Percentiles rank a stretch among this genome's conserved stretches.
These are phyloP conservation scores for Phaeophleospora eucalypticola DNA, from an alignment of 2,329 filamentous ascomycete genomes.

Conservation along the genomic window DNA sequence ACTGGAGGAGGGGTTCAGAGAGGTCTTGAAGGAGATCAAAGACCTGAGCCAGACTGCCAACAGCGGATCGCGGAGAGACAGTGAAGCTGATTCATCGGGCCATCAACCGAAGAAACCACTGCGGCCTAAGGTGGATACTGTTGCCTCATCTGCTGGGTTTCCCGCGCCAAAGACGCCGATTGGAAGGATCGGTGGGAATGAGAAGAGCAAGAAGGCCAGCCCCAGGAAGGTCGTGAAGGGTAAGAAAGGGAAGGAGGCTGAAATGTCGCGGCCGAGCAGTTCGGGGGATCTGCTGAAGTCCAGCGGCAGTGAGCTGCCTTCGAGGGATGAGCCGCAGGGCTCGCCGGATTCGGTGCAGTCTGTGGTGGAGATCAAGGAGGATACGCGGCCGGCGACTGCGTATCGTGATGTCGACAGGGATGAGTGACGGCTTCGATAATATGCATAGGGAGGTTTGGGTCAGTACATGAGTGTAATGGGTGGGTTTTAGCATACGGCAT, in stretches of 20 bases:
- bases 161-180: slow-evolving; percentile 23
- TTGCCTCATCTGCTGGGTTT: slow-evolving; percentile 1
- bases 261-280: slow-evolving; percentile 14
- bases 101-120: slow-evolving; percentile 7
- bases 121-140: slow-evolving; percentile 18
- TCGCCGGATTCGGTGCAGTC: neutral
- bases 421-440: no score
- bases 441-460: no score
- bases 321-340: neutral
- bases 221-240: slow-evolving; percentile 24
- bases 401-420: no score
- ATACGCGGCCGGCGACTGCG: neutral
- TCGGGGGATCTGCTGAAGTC: neutral
- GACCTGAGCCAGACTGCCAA: slow-evolving; percentile 25
- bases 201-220: slow-evolving; percentile 20
- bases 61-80: slow-evolving; percentile 26
- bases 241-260: slow-evolving; percentile 20
- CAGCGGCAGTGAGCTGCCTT: neutral
- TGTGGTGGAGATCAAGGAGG: neutral
- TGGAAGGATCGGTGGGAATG: slow-evolving; percentile 22
- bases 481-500: no score
- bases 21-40: slow-evolving; percentile 47
- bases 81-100: slow-evolving; percentile 24
- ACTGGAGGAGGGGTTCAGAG: slow-evolving; percentile 82
- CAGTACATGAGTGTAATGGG: no score